Evolutionary conservation across 2,329 filamentous ascomycete species (phyloP).

Genomic region (Ophiocordyceps camponoti-rufipedis): DNA sequence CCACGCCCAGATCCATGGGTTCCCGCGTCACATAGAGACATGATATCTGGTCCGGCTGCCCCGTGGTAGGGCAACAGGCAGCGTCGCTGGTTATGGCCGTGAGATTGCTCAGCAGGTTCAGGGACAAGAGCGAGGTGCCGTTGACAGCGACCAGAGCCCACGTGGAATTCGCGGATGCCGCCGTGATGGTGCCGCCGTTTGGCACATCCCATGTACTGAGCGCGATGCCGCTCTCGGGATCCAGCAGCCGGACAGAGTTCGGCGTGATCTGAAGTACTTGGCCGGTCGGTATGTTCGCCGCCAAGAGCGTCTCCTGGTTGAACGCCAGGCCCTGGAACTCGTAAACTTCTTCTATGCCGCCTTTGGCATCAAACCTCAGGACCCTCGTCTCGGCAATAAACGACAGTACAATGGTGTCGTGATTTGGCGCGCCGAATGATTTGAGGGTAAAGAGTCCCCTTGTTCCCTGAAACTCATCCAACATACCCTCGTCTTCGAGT

Average conservation of each 20-base stretch:
- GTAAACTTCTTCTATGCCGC: slow-evolving; percentile 76
- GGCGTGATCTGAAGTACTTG: slow-evolving; percentile 63
- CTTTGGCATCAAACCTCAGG: slow-evolving; percentile 56
- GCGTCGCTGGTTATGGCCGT: slow-evolving; percentile 41
- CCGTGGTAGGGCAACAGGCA: slow-evolving; percentile 23
- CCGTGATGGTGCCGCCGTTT: slow-evolving; percentile 45
- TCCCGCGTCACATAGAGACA: slow-evolving; percentile 59
- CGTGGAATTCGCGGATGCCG: slow-evolving; percentile 54
- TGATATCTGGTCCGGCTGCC: slow-evolving; percentile 51
- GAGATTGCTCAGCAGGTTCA: slow-evolving; percentile 44
- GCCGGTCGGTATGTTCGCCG: slow-evolving; percentile 42
- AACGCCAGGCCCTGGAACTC: slow-evolving; percentile 52
- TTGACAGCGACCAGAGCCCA: slow-evolving; percentile 58
- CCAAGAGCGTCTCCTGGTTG: slow-evolving; percentile 54
- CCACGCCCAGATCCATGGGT: slow-evolving; percentile 48
- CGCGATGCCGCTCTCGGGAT: slow-evolving; percentile 36
- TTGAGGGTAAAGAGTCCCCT: slow-evolving; percentile 54
- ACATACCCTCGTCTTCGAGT: slow-evolving; percentile 66
- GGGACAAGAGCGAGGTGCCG: slow-evolving; percentile 51
- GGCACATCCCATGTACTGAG: slow-evolving; percentile 38
- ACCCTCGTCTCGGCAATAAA: slow-evolving; percentile 70
- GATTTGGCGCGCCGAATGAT: slow-evolving; percentile 26
- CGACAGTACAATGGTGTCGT: slow-evolving; percentile 61
- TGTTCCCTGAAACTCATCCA: slow-evolving; percentile 62
- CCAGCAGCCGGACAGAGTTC: slow-evolving; percentile 40